A percentile compares a stretch with the other conserved stretches of the same genome.
These are phyloP conservation scores for Eurotiales sp. DNA, from an alignment of 2,329 filamentous ascomycete genomes.

Conservation along the genomic window DNA sequence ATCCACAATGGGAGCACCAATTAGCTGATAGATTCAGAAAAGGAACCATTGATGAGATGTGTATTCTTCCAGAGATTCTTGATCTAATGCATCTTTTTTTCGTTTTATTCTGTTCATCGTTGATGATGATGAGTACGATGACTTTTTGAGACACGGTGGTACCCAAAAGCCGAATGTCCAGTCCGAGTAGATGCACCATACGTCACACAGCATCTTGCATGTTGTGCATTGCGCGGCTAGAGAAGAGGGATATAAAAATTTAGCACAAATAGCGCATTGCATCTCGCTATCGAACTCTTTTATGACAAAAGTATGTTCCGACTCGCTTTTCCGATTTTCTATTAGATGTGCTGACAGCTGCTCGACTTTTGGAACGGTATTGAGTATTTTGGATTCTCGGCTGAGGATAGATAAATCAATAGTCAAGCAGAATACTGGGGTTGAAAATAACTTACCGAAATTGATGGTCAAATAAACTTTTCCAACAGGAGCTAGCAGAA, in stretches of 20 bases:
- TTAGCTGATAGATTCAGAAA: slow-evolving; percentile 2
- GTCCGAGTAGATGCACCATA: neutral
- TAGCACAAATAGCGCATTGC: slow-evolving; percentile 1
- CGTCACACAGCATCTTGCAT: slow-evolving; percentile 2
- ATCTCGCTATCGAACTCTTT: slow-evolving; percentile 6
- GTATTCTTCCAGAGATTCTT: slow-evolving; percentile 1
- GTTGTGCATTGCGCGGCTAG: slow-evolving; percentile 3
- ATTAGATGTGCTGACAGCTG: neutral
- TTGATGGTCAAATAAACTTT: slow-evolving; percentile 3
- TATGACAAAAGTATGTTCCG: neutral
- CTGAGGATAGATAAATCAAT: neutral
- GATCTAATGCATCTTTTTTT: neutral
- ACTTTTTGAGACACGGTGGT: slow-evolving; percentile 1
- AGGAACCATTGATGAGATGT: slow-evolving; percentile 1
- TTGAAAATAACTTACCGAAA: neutral
- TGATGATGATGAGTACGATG: neutral
- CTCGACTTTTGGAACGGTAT: neutral
- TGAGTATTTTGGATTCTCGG: neutral
- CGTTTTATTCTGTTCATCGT: neutral
- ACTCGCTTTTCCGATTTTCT: neutral
- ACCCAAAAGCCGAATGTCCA: neutral
- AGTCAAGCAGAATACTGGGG: neutral
- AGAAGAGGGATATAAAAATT: neutral
- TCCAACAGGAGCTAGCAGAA: neutral
- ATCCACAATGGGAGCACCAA: slow-evolving; percentile 4